Evolutionary conservation across 164 flowering plant genomes (phyloP).

Genomic region (Platanus orientalis): DNA sequence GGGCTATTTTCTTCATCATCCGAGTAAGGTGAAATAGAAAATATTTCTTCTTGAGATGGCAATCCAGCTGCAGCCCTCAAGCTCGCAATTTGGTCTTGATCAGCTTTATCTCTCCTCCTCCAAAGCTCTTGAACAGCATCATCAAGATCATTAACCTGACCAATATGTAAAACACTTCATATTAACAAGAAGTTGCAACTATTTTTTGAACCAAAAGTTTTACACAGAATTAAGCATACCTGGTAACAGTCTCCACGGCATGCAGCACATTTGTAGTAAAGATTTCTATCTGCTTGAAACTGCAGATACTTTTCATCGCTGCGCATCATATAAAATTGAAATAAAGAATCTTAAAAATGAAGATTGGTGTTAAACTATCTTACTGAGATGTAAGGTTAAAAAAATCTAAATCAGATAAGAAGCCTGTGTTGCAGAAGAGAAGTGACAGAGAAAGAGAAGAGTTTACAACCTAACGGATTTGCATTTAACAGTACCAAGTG

Average conservation of each 20-base stretch:
- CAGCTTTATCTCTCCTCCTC: slow-evolving; percentile 83
- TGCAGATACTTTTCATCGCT: slow-evolving; percentile 92
- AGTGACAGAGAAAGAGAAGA: no score
- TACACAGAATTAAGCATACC: slow-evolving; percentile 35
- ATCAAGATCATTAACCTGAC: slow-evolving; percentile 73
- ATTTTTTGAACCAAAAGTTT: background rate
- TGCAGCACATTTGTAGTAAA: slow-evolving; percentile 85
- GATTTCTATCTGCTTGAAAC: slow-evolving; percentile 84
- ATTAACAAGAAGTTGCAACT: background rate
- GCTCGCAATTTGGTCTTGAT: slow-evolving; percentile 68
- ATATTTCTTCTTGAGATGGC: slow-evolving; percentile 87
- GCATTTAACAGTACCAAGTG: no score
- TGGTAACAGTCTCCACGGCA: slow-evolving; percentile 96
- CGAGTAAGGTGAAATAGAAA: slow-evolving; percentile 79
- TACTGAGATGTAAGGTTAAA: background rate
- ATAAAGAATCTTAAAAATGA: background rate
- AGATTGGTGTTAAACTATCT: background rate
- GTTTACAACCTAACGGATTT: no score
- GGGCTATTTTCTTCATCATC: slow-evolving; percentile 89
- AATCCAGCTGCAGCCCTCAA: slow-evolving; percentile 91
- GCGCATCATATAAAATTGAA: slow-evolving; percentile 19
- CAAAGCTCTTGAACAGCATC: slow-evolving; percentile 97
- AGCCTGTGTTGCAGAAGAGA: background rate
- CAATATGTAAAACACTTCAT: background rate
- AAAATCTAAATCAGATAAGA: background rate